Evolutionary conservation across 176 grass and related monocot genomes (phyloP), one percentile per base, ranked within the genome.

Genomic region (Microstegium vimineum): DNA sequence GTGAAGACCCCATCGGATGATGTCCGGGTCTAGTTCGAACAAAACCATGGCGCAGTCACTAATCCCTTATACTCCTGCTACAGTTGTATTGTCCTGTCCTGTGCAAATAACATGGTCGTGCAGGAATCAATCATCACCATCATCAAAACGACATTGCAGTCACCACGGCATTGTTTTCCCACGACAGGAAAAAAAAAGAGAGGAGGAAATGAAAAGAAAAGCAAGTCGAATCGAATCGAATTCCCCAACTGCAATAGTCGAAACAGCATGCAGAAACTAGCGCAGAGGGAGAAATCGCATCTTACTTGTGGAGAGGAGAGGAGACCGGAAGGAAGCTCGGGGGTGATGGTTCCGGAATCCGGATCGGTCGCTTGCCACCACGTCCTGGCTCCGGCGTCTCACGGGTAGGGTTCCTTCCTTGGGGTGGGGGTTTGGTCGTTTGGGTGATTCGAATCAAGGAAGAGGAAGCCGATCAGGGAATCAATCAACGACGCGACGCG

Each of bases 1-100:
- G 37, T 88, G 86, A 41, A 97, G 91, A 36, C 92, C 94, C 91
- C 94, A 94, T 80, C 94, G 83, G 78, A 72, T 31, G 61, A 97
- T 42, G 13, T 88, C 81, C 36, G 79, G 94, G 86, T 94, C 91
- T 54, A 86, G 79, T 5, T 90, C 75, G 9, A 37, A 81, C 85
- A 92, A 60, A 62, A 90, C 84, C 74, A 91, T 86, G 31, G 60
- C 26, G 51, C 8, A n/a, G 51, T 56, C 51, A n/a, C 20, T 56
- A 56, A 56, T 56, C 20, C 51, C n/a, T n/a, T 56, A 10, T 56
- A 22, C n/a, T n/a, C n/a, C n/a, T 22, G 51, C 20, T 56, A 49
- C 18, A 49, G 16, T 49, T 18, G 43, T 45, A 9, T 8, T 54
- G 49, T 22, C 49, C 20, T 51, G 5, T 51, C 54, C 54, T 57